A percentile compares a stretch with the other conserved stretches of the same genome.
Evolutionary conservation across 2,329 filamentous ascomycete genomes (phyloP).

Genomic region (Coleophoma cylindrospora): DNA sequence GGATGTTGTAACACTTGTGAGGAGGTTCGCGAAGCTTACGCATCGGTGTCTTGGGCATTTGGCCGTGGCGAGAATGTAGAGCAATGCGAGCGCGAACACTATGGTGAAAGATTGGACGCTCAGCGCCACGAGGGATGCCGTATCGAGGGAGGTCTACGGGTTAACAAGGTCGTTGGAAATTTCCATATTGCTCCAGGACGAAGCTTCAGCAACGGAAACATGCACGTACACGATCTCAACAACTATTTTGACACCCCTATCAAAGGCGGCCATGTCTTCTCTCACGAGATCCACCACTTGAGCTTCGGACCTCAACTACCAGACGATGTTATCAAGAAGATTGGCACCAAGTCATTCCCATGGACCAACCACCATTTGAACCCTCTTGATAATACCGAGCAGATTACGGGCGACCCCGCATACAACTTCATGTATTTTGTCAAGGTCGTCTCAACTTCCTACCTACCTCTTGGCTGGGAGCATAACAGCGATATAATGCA

Average conservation of each 20-base stretch:
- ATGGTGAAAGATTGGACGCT: constrained; percentile 78
- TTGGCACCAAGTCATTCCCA: constrained; percentile 46
- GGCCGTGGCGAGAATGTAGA: constrained; percentile 88
- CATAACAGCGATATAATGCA: constrained; percentile 31
- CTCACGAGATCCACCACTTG: constrained; percentile 81
- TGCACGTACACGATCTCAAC: constrained; percentile 96
- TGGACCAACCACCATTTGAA: constrained; percentile 93
- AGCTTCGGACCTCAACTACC: constrained; percentile 92
- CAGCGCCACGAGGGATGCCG: constrained; percentile 92
- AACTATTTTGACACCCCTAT: constrained; percentile 81
- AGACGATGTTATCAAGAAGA: constrained; percentile 58
- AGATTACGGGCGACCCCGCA: constrained; percentile 73
- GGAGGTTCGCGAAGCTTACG: constrained; percentile 93
- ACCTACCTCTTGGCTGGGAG: constrained; percentile 86
- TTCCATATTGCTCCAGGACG: constrained; percentile 97
- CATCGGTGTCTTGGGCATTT: constrained; percentile 86
- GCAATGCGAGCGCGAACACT: constrained; percentile 93
- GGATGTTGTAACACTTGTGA: constrained; percentile 97
- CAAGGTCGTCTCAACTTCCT: constrained; percentile 95
- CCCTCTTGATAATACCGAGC: constrained; percentile 76
- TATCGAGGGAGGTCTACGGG: constrained; percentile 83
- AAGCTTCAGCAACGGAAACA: constrained; percentile 92
- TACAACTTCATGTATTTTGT: constrained; percentile 99
- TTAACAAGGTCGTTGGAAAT: constrained; percentile 98
- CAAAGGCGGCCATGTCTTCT: constrained; percentile 75